These are phyloP conservation scores for Mollisiaceae sp. DNA, from an alignment of 2,329 filamentous ascomycete genomes.

Conservation along the genomic window DNA sequence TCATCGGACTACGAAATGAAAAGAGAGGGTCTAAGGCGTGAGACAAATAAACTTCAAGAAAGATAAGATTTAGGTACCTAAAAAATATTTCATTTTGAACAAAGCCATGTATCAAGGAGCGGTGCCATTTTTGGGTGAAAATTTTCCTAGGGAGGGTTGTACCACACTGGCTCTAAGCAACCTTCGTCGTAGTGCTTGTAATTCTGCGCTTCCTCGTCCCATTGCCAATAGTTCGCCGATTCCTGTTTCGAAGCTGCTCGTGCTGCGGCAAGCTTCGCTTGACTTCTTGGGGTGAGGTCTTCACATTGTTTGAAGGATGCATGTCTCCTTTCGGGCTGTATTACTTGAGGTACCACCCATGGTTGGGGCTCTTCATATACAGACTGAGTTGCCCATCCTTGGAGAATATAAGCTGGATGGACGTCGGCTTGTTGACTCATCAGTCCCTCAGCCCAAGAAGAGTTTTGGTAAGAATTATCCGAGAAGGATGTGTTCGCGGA, in stretches of 20 bases:
- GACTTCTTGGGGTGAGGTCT: background rate
- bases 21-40: too few relatives aligned
- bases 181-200: conserved; percentile 8
- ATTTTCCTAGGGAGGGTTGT: background rate
- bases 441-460: background rate
- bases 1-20: too few relatives aligned
- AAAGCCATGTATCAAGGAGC: too few relatives aligned
- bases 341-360: background rate
- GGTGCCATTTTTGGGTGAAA: background rate
- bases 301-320: background rate
- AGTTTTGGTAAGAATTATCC: background rate
- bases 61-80: too few relatives aligned
- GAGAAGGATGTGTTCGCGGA: background rate
- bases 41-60: too few relatives aligned
- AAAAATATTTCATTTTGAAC: too few relatives aligned
- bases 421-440: background rate
- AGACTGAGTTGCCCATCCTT: background rate
- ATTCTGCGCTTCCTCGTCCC: background rate
- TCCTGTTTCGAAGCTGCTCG: background rate
- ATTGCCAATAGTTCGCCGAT: conserved; percentile 3
- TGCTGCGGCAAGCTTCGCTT: background rate
- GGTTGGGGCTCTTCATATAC: background rate
- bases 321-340: background rate
- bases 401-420: background rate
- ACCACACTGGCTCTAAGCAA: conserved; percentile 2